Evolutionary conservation across 164 flowering plant species (phyloP).

Genomic region (Stephania cephalantha): DNA sequence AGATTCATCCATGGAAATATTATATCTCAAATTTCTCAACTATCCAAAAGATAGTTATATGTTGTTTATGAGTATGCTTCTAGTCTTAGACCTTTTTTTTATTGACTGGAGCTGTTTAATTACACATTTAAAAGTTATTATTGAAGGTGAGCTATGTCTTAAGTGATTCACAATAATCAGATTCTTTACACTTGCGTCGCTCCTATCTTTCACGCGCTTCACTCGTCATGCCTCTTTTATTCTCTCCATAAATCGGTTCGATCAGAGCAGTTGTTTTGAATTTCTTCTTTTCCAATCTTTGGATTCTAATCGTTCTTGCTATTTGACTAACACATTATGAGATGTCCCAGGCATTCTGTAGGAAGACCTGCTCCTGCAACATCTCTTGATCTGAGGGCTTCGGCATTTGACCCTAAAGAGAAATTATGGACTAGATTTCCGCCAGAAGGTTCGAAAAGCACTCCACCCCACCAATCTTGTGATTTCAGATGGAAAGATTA

Average conservation of each 20-base stretch:
- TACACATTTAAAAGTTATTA: too few species aligned
- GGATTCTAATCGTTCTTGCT: not conserved
- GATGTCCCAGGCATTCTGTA: constrained; percentile 67
- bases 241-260: too few species aligned
- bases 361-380: constrained; percentile 72
- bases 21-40: not conserved
- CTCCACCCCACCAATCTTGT: constrained; percentile 75
- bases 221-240: too few species aligned
- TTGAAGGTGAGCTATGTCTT: too few species aligned
- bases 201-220: too few species aligned
- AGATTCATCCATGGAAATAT: not conserved
- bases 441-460: constrained; percentile 67
- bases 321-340: not conserved
- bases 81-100: too few species aligned
- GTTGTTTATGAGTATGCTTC: too few species aligned
- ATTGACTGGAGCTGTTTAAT: too few species aligned
- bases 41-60: too few species aligned
- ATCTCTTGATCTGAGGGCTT: constrained; percentile 59
- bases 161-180: too few species aligned
- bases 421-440: constrained; percentile 84
- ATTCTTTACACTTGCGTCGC: too few species aligned
- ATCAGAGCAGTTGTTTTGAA: not conserved
- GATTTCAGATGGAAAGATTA: constrained; percentile 90
- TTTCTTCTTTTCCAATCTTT: not conserved
- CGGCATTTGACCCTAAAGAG: constrained; percentile 80